A percentile compares a stretch with the other conserved stretches of the same genome.
phyloP scores from a whole-genome alignment of 306 rosid genomes.

The Delonix regia region DNA sequence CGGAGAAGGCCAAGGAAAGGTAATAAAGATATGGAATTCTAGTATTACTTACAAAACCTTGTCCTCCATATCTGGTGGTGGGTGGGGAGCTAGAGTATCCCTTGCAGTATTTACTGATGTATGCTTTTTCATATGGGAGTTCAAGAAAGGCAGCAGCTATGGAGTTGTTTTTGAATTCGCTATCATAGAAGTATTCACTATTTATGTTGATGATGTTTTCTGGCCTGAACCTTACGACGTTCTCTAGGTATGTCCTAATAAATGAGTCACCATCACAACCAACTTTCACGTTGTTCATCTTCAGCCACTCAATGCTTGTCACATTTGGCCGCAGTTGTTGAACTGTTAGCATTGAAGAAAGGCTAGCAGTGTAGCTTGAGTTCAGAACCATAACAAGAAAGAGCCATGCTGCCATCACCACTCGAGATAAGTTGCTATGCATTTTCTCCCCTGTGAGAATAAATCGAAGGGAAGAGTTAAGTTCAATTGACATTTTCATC shows the following conservation, averaged over 20 bases:
- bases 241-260: conserved; percentile 46
- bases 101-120: conserved; percentile 51
- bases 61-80: conserved; percentile 66
- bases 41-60: conserved; percentile 65
- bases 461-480: neutral
- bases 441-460: conserved; percentile 56
- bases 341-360: conserved; percentile 73
- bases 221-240: conserved; percentile 40
- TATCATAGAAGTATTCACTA: conserved; percentile 31
- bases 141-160: conserved; percentile 77
- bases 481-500: neutral
- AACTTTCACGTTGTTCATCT: conserved; percentile 44
- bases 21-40: neutral
- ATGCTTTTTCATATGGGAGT: conserved; percentile 63
- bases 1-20: neutral
- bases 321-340: conserved; percentile 44
- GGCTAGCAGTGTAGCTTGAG: conserved; percentile 77
- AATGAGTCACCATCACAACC: conserved; percentile 68
- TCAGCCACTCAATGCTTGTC: conserved; percentile 46
- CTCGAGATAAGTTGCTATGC: conserved; percentile 47
- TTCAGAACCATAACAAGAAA: conserved; percentile 57
- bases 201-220: conserved; percentile 33
- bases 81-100: conserved; percentile 43
- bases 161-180: conserved; percentile 22
- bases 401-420: conserved; percentile 62